Evolutionary conservation across 129 eudicot genomes (phyloP).

Genomic region (Artemisia annua): DNA sequence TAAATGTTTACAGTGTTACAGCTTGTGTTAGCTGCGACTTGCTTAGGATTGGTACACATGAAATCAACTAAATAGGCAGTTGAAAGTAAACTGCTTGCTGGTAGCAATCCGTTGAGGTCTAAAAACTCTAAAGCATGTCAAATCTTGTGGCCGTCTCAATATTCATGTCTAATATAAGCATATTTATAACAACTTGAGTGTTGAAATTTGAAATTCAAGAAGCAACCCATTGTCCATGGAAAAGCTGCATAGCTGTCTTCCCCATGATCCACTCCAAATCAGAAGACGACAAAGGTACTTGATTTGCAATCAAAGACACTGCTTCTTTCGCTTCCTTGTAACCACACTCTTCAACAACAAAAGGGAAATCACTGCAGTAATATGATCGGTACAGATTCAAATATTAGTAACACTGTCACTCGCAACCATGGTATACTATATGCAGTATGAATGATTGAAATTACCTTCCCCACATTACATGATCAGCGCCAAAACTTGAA

Average conservation of each 20-base stretch:
- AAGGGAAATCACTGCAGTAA: constrained; percentile 80
- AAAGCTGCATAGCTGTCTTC: constrained; percentile 52
- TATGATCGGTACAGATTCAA: background rate
- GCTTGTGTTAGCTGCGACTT: too few relatives aligned
- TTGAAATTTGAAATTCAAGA: constrained; percentile 24
- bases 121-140: background rate
- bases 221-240: constrained; percentile 39
- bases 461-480: constrained; percentile 95
- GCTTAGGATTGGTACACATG: background rate
- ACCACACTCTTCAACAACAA: constrained; percentile 80
- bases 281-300: constrained; percentile 51
- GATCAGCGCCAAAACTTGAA: constrained; percentile 78
- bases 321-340: constrained; percentile 74
- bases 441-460: too few relatives aligned
- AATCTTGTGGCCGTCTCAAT: background rate
- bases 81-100: background rate
- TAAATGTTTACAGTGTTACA: background rate
- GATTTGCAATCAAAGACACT: constrained; percentile 40
- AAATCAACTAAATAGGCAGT: background rate
- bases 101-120: background rate
- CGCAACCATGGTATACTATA: background rate
- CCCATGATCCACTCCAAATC: constrained; percentile 90
- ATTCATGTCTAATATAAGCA: background rate
- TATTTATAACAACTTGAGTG: background rate
- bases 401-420: background rate